A percentile compares a stretch with the other conserved stretches of the same genome.
Conservation (phyloP, 257 asterid genomes). For the Nemophila menziesii region DNA sequence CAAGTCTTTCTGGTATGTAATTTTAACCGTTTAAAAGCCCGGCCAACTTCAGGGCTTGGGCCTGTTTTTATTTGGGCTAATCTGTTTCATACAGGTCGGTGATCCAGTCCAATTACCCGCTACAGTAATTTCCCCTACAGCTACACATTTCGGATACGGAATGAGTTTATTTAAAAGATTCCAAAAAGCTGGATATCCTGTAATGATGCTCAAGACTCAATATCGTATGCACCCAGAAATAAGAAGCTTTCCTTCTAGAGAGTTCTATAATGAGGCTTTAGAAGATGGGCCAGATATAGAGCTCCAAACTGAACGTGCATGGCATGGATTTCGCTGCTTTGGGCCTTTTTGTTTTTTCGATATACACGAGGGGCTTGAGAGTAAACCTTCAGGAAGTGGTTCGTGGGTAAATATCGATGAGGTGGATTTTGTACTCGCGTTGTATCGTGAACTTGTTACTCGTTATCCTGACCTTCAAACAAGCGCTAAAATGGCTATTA, state of each 20-base stretch:
- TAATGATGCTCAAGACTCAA: conserved; percentile 95
- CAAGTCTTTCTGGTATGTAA: conserved; percentile 83
- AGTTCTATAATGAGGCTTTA: conserved; percentile 66
- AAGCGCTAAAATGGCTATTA: conserved; percentile 75
- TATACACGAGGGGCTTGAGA: conserved; percentile 67
- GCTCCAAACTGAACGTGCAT: conserved; percentile 52
- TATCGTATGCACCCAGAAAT: conserved; percentile 99
- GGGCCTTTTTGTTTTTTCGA: conserved; percentile 98
- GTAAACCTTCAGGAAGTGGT: conserved; percentile 67
- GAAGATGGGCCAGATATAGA: conserved; percentile 78
- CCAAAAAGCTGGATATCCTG: conserved; percentile 93
- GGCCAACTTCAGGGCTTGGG: neutral
- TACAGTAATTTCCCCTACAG: conserved; percentile 73
- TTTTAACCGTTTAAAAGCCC: neutral
- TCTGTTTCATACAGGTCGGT: conserved; percentile 53
- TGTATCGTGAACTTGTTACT: conserved; percentile 60
- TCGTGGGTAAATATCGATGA: conserved; percentile 83
- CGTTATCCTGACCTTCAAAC: conserved; percentile 79
- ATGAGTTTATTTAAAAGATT: conserved; percentile 84
- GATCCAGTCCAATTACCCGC: conserved; percentile 99
- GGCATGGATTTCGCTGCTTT: conserved; percentile 79
- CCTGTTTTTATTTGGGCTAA: neutral
- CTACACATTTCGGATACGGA: conserved; percentile 52
- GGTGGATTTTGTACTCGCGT: conserved; percentile 68
- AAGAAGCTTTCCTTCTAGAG: conserved; percentile 91